Evolutionary conservation across 169 alveolate genomes (phyloP).

Genomic region (Plasmodium knowlesi): DNA sequence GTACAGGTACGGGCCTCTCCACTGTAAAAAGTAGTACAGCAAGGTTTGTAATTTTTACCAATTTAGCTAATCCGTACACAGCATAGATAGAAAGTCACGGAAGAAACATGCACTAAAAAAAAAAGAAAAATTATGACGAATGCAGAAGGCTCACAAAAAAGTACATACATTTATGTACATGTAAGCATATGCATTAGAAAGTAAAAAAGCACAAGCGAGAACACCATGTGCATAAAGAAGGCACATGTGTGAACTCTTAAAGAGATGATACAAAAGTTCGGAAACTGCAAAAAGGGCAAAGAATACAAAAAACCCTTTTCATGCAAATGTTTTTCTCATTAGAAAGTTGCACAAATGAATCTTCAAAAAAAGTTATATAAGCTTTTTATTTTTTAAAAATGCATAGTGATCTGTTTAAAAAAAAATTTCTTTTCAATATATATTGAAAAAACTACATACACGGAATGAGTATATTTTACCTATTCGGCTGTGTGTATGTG

Average conservation of each 20-base stretch:
- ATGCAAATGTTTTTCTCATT: background rate
- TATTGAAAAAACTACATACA: background rate
- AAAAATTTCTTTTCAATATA: background rate
- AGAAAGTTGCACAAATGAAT: background rate
- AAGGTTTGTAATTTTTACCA: background rate
- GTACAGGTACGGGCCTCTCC: background rate
- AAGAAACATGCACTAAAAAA: background rate
- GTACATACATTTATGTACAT: background rate
- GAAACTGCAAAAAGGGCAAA: background rate
- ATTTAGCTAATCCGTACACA: background rate
- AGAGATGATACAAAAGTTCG: background rate
- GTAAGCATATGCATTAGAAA: background rate
- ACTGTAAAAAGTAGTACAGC: background rate
- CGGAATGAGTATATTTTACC: background rate
- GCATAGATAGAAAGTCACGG: background rate
- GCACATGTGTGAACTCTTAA: constrained; percentile 1
- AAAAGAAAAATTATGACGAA: background rate
- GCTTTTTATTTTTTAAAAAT: background rate
- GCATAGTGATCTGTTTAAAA: background rate
- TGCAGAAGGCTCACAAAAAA: background rate
- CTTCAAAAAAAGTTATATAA: background rate
- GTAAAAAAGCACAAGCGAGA: background rate
- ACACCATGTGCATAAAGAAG: background rate
- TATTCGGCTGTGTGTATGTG: background rate
- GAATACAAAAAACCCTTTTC: background rate